Percentiles rank a stretch among this genome's conserved stretches.
These are phyloP conservation scores for Teunomyces kruisii DNA, from an alignment of 805 yeast genomes.

Conservation along the genomic window DNA sequence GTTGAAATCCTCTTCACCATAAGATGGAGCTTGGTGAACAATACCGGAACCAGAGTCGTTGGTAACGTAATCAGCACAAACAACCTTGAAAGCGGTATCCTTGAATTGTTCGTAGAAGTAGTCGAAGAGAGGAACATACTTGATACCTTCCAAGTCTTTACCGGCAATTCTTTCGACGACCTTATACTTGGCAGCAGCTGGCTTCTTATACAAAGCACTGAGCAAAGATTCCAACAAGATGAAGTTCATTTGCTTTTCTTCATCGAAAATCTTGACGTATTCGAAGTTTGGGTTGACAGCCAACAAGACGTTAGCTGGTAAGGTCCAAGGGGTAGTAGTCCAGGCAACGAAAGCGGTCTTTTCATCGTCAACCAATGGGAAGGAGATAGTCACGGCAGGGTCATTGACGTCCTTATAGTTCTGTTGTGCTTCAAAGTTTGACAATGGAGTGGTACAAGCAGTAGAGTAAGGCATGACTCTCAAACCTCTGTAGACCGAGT, in stretches of 20 bases:
- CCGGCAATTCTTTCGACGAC: conserved; percentile 81
- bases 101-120: conserved; percentile 75
- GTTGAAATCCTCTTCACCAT: conserved; percentile 97
- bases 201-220: conserved; percentile 88
- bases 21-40: conserved; percentile 97
- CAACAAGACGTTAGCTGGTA: conserved; percentile 89
- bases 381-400: conserved; percentile 93
- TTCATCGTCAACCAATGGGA: conserved; percentile 77
- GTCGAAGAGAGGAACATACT: conserved; percentile 80
- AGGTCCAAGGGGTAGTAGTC: conserved; percentile 99
- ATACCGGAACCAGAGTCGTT: conserved; percentile 98
- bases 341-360: conserved; percentile 88
- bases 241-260: conserved; percentile 76
- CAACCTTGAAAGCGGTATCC: conserved; percentile 79
- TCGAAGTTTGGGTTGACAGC: conserved; percentile 91
- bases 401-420: conserved; percentile 96
- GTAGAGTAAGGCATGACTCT: conserved; percentile 99
- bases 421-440: conserved; percentile 97
- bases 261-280: conserved; percentile 90
- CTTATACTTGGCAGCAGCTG: conserved; percentile 83
- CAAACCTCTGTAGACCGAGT: conserved; percentile 88
- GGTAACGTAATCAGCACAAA: conserved; percentile 80
- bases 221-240: conserved; percentile 82
- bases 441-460: conserved; percentile 93
- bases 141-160: conserved; percentile 71